Evolutionary conservation across 2,329 filamentous ascomycete species (phyloP).

Genomic region (Colletotrichum nymphaeae): DNA sequence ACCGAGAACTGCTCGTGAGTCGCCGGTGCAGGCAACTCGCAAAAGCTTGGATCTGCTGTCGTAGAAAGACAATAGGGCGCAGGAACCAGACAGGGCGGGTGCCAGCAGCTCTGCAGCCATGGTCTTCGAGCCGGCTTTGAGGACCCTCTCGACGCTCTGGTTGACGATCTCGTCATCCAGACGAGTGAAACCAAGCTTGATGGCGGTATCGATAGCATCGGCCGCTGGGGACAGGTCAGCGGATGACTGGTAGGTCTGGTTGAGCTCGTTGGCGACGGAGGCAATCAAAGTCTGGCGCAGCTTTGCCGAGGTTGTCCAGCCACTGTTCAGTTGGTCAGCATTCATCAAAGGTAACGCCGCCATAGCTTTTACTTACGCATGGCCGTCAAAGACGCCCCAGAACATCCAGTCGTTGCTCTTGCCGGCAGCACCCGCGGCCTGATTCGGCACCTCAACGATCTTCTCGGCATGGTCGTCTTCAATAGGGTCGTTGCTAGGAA

Average conservation of each 20-base stretch:
- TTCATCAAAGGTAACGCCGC: not conserved
- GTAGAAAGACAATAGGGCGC: constrained; percentile 95
- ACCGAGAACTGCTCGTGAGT: constrained; percentile 94
- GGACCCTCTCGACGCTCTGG: constrained; percentile 89
- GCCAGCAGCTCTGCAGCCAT: constrained; percentile 91
- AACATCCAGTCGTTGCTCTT: constrained; percentile 96
- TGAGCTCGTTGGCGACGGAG: constrained; percentile 92
- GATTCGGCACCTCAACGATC: constrained; percentile 88
- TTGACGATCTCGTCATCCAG: constrained; percentile 96
- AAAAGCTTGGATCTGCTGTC: constrained; percentile 88
- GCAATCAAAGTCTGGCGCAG: constrained; percentile 91
- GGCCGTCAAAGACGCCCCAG: constrained; percentile 98
- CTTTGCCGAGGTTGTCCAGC: constrained; percentile 98
- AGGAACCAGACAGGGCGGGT: constrained; percentile 95
- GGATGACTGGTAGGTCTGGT: constrained; percentile 86
- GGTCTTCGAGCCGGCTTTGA: constrained; percentile 89
- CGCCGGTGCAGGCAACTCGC: constrained; percentile 94
- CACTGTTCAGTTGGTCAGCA: constrained; percentile 61
- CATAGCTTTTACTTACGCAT: constrained; percentile 71
- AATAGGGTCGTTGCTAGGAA: constrained; percentile 96
- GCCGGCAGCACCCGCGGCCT: constrained; percentile 53
- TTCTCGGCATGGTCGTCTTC: constrained; percentile 99
- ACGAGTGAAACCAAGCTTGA: constrained; percentile 89
- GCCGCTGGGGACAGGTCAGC: constrained; percentile 73
- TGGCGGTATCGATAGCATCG: constrained; percentile 87